Conservation (phyloP, 768 basidiomycete genomes). For the Lactarius quietus region DNA sequence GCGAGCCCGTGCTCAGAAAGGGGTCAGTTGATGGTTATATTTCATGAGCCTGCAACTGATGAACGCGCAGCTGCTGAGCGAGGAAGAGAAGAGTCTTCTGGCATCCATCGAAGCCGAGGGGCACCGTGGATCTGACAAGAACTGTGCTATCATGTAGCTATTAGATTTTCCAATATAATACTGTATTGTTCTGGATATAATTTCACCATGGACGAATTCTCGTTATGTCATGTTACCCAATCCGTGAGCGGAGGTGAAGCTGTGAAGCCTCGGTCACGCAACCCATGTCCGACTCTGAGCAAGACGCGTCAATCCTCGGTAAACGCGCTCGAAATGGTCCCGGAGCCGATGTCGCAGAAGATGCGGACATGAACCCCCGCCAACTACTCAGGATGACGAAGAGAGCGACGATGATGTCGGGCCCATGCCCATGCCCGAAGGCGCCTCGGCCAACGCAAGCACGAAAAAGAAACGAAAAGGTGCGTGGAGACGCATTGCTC, state of each 20-base stretch:
- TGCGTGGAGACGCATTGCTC: constrained; percentile 33
- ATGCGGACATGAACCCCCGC: constrained; percentile 29
- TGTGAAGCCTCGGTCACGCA: not conserved
- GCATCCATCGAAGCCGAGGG: constrained; percentile 49
- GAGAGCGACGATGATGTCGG: constrained; percentile 75
- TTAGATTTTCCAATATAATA: not conserved
- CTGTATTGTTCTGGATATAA: not conserved
- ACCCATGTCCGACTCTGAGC: constrained; percentile 37
- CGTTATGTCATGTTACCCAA: not conserved
- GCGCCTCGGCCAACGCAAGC: constrained; percentile 35
- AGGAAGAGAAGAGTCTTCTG: constrained; percentile 59
- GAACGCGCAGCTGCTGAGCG: constrained; percentile 47
- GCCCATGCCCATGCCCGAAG: constrained; percentile 79
- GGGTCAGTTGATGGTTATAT: constrained; percentile 43
- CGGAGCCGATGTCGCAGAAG: constrained; percentile 28
- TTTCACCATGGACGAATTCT: not conserved
- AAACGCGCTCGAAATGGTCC: constrained; percentile 52
- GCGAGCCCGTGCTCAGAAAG: constrained; percentile 70
- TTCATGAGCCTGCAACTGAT: constrained; percentile 17
- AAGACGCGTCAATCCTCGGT: constrained; percentile 55
- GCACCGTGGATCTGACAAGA: constrained; percentile 35
- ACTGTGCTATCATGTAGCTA: constrained; percentile 57
- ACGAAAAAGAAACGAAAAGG: constrained; percentile 84
- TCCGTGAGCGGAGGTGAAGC: not conserved
- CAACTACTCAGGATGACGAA: constrained; percentile 47